Evolutionary conservation across 1,284 basidiomycete species (phyloP).

Genomic region (Ceratobasidium sp.): DNA sequence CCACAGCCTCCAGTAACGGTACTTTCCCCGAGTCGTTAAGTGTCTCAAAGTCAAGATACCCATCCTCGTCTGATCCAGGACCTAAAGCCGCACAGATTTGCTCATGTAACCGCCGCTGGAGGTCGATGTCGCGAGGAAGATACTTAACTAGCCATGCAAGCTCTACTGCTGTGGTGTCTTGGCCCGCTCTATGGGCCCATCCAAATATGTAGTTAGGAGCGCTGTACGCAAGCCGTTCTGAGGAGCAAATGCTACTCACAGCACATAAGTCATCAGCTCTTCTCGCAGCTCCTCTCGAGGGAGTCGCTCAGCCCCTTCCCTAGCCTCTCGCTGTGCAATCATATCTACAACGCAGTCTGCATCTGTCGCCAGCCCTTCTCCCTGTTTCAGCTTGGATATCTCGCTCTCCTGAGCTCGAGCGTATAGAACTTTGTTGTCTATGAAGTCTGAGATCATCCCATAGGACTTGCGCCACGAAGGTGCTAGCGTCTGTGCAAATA

Average conservation of each 20-base stretch:
- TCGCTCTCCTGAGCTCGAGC: neutral
- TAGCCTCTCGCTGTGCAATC: constrained; percentile 21
- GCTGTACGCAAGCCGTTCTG: too few relatives aligned
- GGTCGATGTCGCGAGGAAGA: constrained; percentile 16
- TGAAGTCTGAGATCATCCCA: neutral
- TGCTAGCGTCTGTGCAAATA: constrained; percentile 1
- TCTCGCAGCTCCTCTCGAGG: constrained; percentile 14
- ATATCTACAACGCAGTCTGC: constrained; percentile 39
- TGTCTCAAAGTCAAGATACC: neutral
- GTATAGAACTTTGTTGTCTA: constrained; percentile 8
- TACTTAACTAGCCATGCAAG: constrained; percentile 36
- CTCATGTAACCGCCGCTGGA: constrained; percentile 35
- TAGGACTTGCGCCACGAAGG: constrained; percentile 18
- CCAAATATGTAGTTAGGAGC: neutral
- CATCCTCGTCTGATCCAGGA: neutral
- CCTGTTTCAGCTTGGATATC: neutral
- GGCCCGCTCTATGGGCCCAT: constrained; percentile 10
- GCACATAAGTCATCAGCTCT: constrained; percentile 30
- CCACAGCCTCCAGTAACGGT: constrained; percentile 15
- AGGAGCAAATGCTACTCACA: constrained; percentile 8
- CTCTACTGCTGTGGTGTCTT: constrained; percentile 15
- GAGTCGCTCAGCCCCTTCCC: constrained; percentile 16
- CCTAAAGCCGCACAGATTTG: constrained; percentile 32
- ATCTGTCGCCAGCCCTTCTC: constrained; percentile 15
- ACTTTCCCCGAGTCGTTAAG: neutral